These are phyloP conservation scores for Quercus robur DNA, from an alignment of 306 rosid species.

Conservation along the genomic window DNA sequence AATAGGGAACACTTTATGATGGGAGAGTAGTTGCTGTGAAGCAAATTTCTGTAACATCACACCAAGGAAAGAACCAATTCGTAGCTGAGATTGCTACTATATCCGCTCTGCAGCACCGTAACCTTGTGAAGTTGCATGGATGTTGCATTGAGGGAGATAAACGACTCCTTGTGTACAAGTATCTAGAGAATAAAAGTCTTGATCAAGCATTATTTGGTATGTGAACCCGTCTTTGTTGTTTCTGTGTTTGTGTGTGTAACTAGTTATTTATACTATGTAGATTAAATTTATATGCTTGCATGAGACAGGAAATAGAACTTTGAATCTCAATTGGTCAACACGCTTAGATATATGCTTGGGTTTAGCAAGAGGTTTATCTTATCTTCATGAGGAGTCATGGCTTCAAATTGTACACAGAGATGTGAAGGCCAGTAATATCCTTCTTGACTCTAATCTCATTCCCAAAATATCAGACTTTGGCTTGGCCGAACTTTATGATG, in stretches of 20 bases:
- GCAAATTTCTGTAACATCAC: conserved; percentile 73
- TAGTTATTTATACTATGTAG: not conserved
- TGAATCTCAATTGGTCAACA: no score
- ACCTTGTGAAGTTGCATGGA: conserved; percentile 72
- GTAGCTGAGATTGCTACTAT: conserved; percentile 82
- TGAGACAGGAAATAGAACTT: not conserved
- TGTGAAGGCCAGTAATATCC: no score
- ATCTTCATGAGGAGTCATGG: no score
- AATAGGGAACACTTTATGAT: conserved; percentile 70
- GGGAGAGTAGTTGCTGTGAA: conserved; percentile 79
- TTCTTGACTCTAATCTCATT: no score
- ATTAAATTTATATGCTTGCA: no score
- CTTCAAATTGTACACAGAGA: no score
- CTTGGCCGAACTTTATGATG: conserved; percentile 74
- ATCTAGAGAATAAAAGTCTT: conserved; percentile 76
- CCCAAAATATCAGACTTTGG: conserved; percentile 51
- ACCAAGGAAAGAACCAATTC: conserved; percentile 82
- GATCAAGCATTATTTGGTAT: conserved; percentile 89
- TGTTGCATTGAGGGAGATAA: conserved; percentile 71
- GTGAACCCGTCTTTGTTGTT: not conserved
- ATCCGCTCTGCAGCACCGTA: conserved; percentile 81
- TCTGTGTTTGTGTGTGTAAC: not conserved
- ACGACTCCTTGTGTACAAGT: conserved; percentile 79
- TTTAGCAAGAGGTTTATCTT: no score
- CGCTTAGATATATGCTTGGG: no score